A percentile compares a stretch with the other conserved stretches of the same genome.
phyloP scores from a whole-genome alignment of 164 flowering plant genomes.

The Aristolochia californica region DNA sequence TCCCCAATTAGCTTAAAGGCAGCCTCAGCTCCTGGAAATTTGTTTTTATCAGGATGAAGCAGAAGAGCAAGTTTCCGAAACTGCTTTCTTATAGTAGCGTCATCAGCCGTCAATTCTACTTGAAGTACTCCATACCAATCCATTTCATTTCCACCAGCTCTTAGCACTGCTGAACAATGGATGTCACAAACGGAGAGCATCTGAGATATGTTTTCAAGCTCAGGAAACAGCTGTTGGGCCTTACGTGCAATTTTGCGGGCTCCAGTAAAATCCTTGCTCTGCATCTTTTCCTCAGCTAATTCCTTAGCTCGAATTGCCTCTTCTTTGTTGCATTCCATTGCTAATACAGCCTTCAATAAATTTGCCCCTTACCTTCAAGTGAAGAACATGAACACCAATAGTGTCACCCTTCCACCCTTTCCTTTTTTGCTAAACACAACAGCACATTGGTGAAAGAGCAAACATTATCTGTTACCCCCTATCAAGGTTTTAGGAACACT shows the following conservation, averaged over 20 bases:
- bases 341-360: background rate
- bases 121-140: constrained; percentile 84
- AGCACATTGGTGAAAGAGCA: too few species aligned
- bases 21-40: constrained; percentile 73
- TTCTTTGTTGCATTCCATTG: constrained; percentile 86
- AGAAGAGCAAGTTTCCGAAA: constrained; percentile 60
- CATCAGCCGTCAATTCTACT: constrained; percentile 53
- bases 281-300: constrained; percentile 63
- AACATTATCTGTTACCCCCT: too few species aligned
- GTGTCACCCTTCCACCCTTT: too few species aligned
- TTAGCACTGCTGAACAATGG: constrained; percentile 57
- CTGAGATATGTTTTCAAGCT: constrained; percentile 48
- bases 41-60: constrained; percentile 89
- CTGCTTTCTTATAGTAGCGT: constrained; percentile 59
- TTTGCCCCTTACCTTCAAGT: too few species aligned
- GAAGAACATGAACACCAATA: too few species aligned
- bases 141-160: constrained; percentile 33
- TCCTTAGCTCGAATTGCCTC: constrained; percentile 70
- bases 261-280: constrained; percentile 46
- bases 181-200: constrained; percentile 70
- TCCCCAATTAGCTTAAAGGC: constrained; percentile 80
- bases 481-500: too few species aligned
- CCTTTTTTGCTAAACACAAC: too few species aligned
- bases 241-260: constrained; percentile 47
- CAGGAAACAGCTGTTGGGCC: constrained; percentile 60